Conservation (phyloP, 257 asterid genomes). For the Jaltomata sinuosa region DNA sequence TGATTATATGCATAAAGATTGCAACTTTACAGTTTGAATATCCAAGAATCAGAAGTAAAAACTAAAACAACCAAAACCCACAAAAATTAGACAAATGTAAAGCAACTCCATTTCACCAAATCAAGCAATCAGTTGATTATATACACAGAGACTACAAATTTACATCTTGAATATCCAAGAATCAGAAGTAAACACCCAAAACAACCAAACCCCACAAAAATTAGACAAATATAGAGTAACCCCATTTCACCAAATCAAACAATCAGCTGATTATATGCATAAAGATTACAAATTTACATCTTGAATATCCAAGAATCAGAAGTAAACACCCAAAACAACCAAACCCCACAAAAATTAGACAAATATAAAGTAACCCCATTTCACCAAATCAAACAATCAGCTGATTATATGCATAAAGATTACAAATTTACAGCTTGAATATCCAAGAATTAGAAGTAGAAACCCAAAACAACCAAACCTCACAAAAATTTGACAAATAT, state of each 20-base stretch:
- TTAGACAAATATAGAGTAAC: too few species aligned
- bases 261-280: too few species aligned
- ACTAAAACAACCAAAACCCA: background rate
- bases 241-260: too few species aligned
- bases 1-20: background rate
- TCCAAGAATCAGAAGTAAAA: background rate
- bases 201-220: too few species aligned
- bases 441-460: background rate
- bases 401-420: background rate
- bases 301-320: background rate
- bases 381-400: background rate
- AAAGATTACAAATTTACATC: background rate
- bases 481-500: background rate
- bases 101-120: background rate
- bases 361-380: background rate
- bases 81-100: background rate
- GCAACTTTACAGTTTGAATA: background rate
- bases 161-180: background rate
- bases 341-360: background rate
- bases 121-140: background rate
- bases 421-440: background rate
- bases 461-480: background rate
- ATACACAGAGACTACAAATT: background rate
- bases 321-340: background rate
- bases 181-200: too few species aligned